A percentile compares a stretch with the other conserved stretches of the same genome.
Evolutionary conservation across 139 green algal genomes (phyloP).

Genomic region (Ulvella scutata): DNA sequence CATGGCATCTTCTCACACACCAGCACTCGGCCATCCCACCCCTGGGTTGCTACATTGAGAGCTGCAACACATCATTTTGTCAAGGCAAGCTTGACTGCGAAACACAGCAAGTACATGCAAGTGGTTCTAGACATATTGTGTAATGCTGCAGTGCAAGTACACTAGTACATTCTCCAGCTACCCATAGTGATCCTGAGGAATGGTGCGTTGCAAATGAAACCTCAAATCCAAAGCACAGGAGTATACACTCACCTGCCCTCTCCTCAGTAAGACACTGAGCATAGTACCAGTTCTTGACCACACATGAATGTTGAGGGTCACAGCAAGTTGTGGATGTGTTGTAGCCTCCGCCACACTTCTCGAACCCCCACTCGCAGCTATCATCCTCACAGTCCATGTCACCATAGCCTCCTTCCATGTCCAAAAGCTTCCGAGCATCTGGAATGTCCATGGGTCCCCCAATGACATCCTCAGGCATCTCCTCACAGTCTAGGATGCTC

Average conservation of each 20-base stretch:
- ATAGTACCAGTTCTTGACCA: background rate
- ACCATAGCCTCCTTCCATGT: background rate
- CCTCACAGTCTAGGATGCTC: background rate
- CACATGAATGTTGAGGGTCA: background rate
- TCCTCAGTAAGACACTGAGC: too few species aligned
- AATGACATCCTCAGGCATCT: background rate
- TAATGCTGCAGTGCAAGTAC: too few species aligned
- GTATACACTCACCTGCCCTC: too few species aligned
- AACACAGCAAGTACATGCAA: too few species aligned
- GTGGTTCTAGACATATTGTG: too few species aligned
- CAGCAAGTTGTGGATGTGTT: background rate
- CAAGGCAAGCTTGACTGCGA: too few species aligned
- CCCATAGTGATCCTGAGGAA: too few species aligned
- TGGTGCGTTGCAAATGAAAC: too few species aligned
- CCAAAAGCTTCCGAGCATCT: background rate
- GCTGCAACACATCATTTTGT: too few species aligned
- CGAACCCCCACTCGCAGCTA: background rate
- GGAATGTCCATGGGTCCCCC: background rate
- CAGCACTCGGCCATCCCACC: background rate
- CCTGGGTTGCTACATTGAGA: background rate
- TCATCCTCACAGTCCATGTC: conserved; percentile 1
- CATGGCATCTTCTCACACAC: background rate
- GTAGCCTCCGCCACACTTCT: background rate
- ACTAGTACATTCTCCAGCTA: too few species aligned
- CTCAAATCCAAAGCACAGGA: too few species aligned